A percentile compares a stretch with the other conserved stretches of the same genome.
phyloP scores from a whole-genome alignment of 768 basidiomycete species.

The Phanerochaete carnosa region DNA sequence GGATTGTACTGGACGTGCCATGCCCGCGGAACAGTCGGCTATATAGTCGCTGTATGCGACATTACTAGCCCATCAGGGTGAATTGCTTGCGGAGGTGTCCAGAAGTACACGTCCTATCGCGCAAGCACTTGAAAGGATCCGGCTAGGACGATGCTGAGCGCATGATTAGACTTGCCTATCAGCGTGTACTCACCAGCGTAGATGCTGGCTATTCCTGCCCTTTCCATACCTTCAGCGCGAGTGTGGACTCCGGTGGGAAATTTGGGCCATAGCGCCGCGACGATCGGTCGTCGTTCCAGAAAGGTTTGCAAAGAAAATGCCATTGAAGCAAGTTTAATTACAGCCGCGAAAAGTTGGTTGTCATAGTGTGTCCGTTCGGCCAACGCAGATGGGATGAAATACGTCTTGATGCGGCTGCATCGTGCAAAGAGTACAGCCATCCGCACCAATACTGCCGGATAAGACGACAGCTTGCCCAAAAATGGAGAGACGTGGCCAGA shows the following conservation, averaged over 20 bases:
- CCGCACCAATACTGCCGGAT: neutral
- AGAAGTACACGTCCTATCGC: neutral
- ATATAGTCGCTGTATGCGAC: too few species aligned
- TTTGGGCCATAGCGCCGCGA: neutral
- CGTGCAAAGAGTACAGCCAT: neutral
- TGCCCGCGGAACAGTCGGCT: neutral
- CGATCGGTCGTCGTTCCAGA: neutral
- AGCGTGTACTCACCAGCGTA: neutral
- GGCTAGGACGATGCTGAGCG: neutral
- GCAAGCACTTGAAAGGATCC: neutral
- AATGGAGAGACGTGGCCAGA: too few species aligned
- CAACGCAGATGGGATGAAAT: neutral
- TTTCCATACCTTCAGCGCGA: too few species aligned
- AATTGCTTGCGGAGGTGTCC: too few species aligned
- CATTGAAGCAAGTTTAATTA: neutral
- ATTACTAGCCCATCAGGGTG: too few species aligned
- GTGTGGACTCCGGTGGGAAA: neutral
- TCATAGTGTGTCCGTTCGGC: neutral
- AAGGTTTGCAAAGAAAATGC: neutral
- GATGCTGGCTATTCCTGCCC: too few species aligned
- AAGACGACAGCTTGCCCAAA: neutral
- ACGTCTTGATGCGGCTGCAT: neutral
- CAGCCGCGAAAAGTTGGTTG: neutral
- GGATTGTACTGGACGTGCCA: neutral
- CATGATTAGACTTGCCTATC: neutral